A percentile compares a stretch with the other conserved stretches of the same genome.
Conservation (phyloP, 495 filamentous ascomycete species). For the Hypoxylon cercidicola region DNA sequence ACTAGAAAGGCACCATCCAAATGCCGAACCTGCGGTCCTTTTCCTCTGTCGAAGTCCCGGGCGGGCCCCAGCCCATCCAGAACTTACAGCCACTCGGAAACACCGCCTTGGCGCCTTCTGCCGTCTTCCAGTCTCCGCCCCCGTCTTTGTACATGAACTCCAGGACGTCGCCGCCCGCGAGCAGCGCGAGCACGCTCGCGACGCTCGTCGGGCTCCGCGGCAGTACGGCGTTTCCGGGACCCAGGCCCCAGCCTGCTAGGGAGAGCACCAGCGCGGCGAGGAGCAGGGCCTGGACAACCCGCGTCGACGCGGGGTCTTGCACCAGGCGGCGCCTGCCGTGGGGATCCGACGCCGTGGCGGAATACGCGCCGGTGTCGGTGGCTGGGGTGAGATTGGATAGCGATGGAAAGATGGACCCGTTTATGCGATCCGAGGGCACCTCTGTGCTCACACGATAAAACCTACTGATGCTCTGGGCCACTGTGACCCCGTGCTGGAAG, state of each 20-base stretch:
- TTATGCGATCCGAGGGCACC: constrained; percentile 21
- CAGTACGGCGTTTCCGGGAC: constrained; percentile 28
- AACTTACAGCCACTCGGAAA: constrained; percentile 11
- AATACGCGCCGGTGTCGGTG: constrained; percentile 9
- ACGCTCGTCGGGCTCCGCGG: constrained; percentile 48
- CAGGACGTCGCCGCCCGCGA: constrained; percentile 46
- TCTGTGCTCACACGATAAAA: neutral
- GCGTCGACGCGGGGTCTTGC: constrained; percentile 36
- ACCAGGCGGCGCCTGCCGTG: constrained; percentile 21
- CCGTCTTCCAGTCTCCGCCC: constrained; percentile 3
- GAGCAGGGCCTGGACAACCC: constrained; percentile 31
- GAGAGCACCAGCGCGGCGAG: constrained; percentile 4
- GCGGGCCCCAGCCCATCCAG: constrained; percentile 18
- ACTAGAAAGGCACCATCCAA: constrained; percentile 6
- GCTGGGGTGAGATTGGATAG: neutral
- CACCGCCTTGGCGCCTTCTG: constrained; percentile 4
- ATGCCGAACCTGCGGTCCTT: constrained; percentile 10
- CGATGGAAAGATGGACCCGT: neutral
- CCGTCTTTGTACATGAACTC: constrained; percentile 21
- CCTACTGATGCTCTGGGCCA: constrained; percentile 23
- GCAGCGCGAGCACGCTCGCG: constrained; percentile 44
- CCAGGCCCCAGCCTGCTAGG: constrained; percentile 1
- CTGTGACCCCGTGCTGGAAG: constrained; percentile 38
- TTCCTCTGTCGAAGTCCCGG: neutral
- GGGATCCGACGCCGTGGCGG: constrained; percentile 1